Evolutionary conservation across 2,329 filamentous ascomycete genomes (phyloP), one percentile per base, ranked within the genome.

Genomic region (Stachybotrys chartarum): DNA sequence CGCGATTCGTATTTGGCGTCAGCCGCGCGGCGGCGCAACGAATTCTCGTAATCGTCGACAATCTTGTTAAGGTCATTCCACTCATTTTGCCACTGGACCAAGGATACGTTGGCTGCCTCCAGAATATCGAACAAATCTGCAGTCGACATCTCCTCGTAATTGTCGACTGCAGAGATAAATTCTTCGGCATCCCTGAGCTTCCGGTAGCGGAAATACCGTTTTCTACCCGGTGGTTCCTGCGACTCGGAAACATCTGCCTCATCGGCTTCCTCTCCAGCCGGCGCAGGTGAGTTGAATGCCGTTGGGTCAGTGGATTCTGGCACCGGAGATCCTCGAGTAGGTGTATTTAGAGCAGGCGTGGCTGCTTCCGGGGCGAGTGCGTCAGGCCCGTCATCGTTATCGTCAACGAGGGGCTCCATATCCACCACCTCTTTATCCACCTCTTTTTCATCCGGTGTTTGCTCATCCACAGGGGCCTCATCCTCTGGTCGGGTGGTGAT

Each of bases 1-100:
- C 75, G 75, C 51, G 75, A 72, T 57, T 78, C 69, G 14, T 77
- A 75, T 54, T 80, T 75, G 52, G 72, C 60, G 54, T 79, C 80
- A 52, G 80, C 77, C 16, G 72, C 70, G 16, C 72, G 71, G 30
- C 81, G 78, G 24, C 80, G 77, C 44, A 75, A 70, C 0, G 81
- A 73, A 59, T 84, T 84, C 59, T 84, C 81, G 52, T 82, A 76
- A 58, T 84, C 80, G 53, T 84, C 81, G 1, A 81, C 76, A 12
- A 79, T 66, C 55, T 75, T 77, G 39, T 75, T 75, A 2, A 81
- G 67, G 1, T 73, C 69, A n/a, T 71, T 72, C 69, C 75, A 84
- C 61, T 85, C 82, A 1, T 73, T 65, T 60, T 85, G 78, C 73
- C 78, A 83, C 18, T 76, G 69, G n/a, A 71, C 65, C 52, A 85